phyloP scores from a whole-genome alignment of 371 early-diverging fungal species.

The Sporodiniella umbellata region DNA sequence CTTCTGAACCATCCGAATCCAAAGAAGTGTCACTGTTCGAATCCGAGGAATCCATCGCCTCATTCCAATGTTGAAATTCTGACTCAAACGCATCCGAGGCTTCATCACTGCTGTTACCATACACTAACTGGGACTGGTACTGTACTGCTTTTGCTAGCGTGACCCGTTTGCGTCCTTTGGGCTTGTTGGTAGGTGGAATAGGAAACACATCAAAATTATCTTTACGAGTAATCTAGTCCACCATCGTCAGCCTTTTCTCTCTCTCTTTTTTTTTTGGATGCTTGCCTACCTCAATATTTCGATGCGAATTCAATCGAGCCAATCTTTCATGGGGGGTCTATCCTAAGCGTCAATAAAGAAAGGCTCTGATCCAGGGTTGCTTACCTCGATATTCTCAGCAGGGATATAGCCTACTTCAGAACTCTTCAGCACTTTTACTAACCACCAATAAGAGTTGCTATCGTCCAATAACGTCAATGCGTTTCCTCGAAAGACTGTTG shows the following conservation, averaged over 20 bases:
- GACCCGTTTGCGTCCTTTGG: constrained; percentile 31
- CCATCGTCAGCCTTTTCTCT: not conserved
- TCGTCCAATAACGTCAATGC: constrained; percentile 90
- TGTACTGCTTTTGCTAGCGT: constrained; percentile 44
- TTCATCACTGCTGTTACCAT: constrained; percentile 48
- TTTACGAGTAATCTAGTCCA: constrained; percentile 29
- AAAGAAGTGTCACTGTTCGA: constrained; percentile 3
- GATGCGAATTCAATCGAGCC: constrained; percentile 86
- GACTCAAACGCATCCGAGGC: constrained; percentile 41
- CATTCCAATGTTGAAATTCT: constrained; percentile 45
- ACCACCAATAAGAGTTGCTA: constrained; percentile 98
- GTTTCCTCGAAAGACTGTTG: constrained; percentile 88
- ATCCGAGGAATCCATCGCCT: constrained; percentile 28
- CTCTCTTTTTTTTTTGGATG: no score
- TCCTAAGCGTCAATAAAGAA: not conserved
- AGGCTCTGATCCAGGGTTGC: no score
- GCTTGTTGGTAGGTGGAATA: constrained; percentile 38
- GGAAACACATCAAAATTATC: constrained; percentile 48
- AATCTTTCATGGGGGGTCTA: constrained; percentile 88
- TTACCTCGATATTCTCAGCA: constrained; percentile 92
- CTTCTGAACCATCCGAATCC: constrained; percentile 15
- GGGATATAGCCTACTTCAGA: constrained; percentile 95
- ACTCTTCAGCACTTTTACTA: constrained; percentile 85
- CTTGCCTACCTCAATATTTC: constrained; percentile 62
- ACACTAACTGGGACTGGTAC: constrained; percentile 48